Percentiles rank a stretch among this genome's conserved stretches.
Evolutionary conservation across 768 basidiomycete genomes (phyloP).

Genomic region (Boletus sensibilis): DNA sequence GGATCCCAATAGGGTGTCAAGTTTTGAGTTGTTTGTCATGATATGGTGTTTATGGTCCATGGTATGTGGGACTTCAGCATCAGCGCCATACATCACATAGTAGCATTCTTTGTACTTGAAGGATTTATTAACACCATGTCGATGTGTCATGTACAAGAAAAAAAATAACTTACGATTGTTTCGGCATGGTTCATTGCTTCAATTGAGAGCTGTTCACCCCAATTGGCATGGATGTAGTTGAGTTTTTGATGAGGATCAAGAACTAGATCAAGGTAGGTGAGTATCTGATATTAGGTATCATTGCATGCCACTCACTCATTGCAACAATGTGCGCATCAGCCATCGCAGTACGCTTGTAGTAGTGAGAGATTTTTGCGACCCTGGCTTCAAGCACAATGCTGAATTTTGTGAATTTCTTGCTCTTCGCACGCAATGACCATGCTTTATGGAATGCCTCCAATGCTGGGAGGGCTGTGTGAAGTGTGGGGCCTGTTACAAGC

Average conservation of each 20-base stretch:
- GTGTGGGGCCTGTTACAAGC: no score
- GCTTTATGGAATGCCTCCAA: not conserved
- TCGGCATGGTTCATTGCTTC: not conserved
- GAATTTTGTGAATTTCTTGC: not conserved
- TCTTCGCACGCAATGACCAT: not conserved
- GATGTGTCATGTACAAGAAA: no score
- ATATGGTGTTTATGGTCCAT: not conserved
- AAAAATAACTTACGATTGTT: not conserved
- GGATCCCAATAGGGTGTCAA: not conserved
- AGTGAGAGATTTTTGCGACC: not conserved
- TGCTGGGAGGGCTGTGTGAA: not conserved
- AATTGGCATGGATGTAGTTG: not conserved
- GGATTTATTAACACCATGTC: no score
- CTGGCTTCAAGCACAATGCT: not conserved
- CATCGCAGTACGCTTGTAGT: not conserved
- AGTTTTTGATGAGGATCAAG: not conserved
- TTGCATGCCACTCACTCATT: not conserved
- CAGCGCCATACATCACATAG: not conserved
- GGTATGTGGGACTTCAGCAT: not conserved
- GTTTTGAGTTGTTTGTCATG: constrained; percentile 3
- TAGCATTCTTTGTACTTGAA: not conserved
- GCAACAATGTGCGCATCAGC: not conserved
- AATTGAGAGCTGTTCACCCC: not conserved
- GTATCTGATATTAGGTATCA: no score
- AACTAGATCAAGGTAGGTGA: no score